These are phyloP conservation scores for Trichaptum fuscoviolaceum DNA, from an alignment of 768 basidiomycete species.

Conservation along the genomic window DNA sequence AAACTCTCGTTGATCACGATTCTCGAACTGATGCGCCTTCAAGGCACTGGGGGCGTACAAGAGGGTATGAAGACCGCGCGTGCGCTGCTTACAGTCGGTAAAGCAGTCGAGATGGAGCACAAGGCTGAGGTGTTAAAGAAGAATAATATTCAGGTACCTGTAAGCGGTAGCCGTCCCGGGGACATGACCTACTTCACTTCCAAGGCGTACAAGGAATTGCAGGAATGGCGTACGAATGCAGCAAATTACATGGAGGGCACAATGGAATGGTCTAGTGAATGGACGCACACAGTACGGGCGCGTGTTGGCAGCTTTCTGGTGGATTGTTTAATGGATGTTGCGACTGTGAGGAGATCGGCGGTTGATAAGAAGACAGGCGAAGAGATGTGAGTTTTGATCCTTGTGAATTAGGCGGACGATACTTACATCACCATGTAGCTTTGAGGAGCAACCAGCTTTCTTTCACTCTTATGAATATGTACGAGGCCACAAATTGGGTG, in stretches of 20 bases:
- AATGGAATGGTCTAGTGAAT: constrained; percentile 72
- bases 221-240: constrained; percentile 60
- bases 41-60: constrained; percentile 67
- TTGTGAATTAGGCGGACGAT: constrained; percentile 6
- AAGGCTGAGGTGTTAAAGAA: constrained; percentile 74
- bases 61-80: constrained; percentile 89
- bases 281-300: constrained; percentile 75
- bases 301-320: constrained; percentile 81
- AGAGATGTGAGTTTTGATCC: constrained; percentile 43
- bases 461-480: constrained; percentile 88
- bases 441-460: constrained; percentile 86
- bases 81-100: constrained; percentile 74
- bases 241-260: constrained; percentile 59
- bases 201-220: constrained; percentile 55
- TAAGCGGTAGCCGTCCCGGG: constrained; percentile 15
- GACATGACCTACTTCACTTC: constrained; percentile 42
- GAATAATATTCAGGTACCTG: constrained; percentile 50
- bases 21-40: constrained; percentile 79
- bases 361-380: constrained; percentile 55
- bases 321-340: constrained; percentile 78
- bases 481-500: constrained; percentile 91
- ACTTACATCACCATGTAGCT: constrained; percentile 31
- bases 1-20: constrained; percentile 86
- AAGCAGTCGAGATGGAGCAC: constrained; percentile 86
- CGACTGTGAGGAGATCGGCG: constrained; percentile 62